These are phyloP conservation scores for Clarireedia hainanense DNA, from an alignment of 2,329 filamentous ascomycete species.

Conservation along the genomic window DNA sequence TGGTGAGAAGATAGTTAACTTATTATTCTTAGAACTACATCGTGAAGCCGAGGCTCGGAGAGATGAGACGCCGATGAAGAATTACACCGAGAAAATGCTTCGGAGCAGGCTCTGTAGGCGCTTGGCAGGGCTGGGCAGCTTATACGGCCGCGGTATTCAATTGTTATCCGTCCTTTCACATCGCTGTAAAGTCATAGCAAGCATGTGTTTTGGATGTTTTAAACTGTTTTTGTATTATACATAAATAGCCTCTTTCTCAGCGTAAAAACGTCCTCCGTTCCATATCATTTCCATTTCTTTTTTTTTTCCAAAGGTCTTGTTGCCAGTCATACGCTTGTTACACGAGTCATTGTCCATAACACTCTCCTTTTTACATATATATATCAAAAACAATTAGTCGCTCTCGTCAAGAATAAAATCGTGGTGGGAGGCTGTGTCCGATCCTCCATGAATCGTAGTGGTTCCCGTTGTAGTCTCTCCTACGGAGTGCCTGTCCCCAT, in stretches of 20 bases:
- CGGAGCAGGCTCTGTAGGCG: neutral
- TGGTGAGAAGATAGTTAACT: neutral
- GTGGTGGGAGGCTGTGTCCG: neutral
- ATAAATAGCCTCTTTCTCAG: no score
- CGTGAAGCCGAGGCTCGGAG: conserved; percentile 6
- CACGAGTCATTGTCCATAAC: neutral
- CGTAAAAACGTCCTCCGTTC: no score
- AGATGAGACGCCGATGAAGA: neutral
- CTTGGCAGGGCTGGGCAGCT: no score
- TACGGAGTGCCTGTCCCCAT: neutral
- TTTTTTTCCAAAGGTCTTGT: neutral
- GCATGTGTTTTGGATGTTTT: no score
- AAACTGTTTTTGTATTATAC: no score
- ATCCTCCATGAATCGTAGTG: neutral
- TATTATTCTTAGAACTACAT: neutral
- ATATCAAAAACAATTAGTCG: neutral
- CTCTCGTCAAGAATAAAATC: conserved; percentile 6
- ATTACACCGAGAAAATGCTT: neutral
- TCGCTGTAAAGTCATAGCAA: no score
- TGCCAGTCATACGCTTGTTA: neutral
- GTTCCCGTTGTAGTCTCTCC: neutral
- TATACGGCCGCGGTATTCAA: no score
- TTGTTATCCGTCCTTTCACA: no score
- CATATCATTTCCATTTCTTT: neutral
- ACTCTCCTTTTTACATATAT: neutral